Conservation (phyloP, 768 basidiomycete species). For the Mycena venus region DNA sequence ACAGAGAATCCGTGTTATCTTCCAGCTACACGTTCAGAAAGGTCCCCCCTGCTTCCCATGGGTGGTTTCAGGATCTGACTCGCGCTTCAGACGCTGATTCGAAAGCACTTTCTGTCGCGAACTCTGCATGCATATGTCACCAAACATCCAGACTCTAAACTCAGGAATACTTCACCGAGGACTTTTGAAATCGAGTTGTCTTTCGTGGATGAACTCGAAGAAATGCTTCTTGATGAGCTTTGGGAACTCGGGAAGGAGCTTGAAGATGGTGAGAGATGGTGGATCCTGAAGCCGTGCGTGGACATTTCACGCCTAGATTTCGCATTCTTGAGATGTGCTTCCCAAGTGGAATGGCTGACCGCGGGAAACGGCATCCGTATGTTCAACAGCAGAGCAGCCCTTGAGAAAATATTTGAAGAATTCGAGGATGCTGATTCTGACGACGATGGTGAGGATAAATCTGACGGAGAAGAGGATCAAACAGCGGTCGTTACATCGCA, state of each 20-base stretch:
- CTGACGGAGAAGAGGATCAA: constrained; percentile 41
- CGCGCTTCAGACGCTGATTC: constrained; percentile 73
- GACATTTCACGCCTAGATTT: background rate
- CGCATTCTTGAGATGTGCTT: constrained; percentile 8
- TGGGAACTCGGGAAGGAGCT: constrained; percentile 85
- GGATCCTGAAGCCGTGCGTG: constrained; percentile 90
- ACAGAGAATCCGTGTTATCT: constrained; percentile 68
- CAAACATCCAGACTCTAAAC: constrained; percentile 74
- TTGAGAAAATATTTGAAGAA: constrained; percentile 82
- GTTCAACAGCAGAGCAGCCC: constrained; percentile 81
- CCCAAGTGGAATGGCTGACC: constrained; percentile 88
- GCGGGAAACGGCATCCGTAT: constrained; percentile 95
- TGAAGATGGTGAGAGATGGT: constrained; percentile 74
- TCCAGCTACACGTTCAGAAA: constrained; percentile 93
- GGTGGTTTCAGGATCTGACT: too few relatives aligned
- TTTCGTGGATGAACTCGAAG: constrained; percentile 94
- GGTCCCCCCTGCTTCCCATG: too few relatives aligned
- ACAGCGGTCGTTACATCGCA: constrained; percentile 86
- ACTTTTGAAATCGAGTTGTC: constrained; percentile 91
- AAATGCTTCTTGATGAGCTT: constrained; percentile 92
- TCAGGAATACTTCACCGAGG: constrained; percentile 70
- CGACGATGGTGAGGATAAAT: constrained; percentile 48
- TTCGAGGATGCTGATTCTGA: constrained; percentile 78
- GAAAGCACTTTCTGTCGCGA: constrained; percentile 92
- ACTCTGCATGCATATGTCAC: constrained; percentile 65